A percentile compares a stretch with the other conserved stretches of the same genome.
phyloP scores from a whole-genome alignment of 2,329 filamentous ascomycete genomes.

The Cladophialophora exuberans region DNA sequence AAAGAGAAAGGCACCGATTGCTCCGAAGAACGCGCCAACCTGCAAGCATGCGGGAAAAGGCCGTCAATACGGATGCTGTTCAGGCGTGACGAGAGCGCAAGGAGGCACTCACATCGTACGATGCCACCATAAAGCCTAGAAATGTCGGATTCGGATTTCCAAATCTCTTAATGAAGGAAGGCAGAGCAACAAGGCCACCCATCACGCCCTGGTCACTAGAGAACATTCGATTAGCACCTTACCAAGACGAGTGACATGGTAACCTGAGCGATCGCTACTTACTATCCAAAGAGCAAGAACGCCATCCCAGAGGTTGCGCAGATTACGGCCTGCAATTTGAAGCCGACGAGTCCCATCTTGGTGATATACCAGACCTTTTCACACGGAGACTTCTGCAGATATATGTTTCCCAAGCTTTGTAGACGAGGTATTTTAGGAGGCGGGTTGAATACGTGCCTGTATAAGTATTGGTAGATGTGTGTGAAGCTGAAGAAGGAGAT shows the following conservation, averaged over 20 bases:
- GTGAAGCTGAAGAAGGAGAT: no score
- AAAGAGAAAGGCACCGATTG: neutral
- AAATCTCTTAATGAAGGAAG: constrained; percentile 30
- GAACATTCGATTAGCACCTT: no score
- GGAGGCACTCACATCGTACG: constrained; percentile 25
- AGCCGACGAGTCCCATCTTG: neutral
- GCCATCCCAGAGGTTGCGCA: constrained; percentile 1
- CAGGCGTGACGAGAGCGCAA: no score
- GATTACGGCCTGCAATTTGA: constrained; percentile 2
- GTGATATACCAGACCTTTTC: neutral
- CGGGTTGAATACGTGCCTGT: no score
- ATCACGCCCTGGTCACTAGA: constrained; percentile 30
- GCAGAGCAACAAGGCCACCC: constrained; percentile 32
- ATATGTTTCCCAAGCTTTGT: no score
- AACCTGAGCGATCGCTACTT: neutral
- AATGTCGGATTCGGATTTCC: constrained; percentile 29
- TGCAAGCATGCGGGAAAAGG: neutral
- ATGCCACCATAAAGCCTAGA: constrained; percentile 32
- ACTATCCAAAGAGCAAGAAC: constrained; percentile 15
- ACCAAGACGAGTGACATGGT: no score
- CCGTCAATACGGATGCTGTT: neutral
- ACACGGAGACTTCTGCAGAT: neutral
- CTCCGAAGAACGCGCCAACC: neutral
- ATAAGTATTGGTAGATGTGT: no score
- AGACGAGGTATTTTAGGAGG: no score